Evolutionary conservation across 257 asterid genomes (phyloP), one percentile per base, ranked within the genome.

Genomic region (Nicotiana undulata): DNA sequence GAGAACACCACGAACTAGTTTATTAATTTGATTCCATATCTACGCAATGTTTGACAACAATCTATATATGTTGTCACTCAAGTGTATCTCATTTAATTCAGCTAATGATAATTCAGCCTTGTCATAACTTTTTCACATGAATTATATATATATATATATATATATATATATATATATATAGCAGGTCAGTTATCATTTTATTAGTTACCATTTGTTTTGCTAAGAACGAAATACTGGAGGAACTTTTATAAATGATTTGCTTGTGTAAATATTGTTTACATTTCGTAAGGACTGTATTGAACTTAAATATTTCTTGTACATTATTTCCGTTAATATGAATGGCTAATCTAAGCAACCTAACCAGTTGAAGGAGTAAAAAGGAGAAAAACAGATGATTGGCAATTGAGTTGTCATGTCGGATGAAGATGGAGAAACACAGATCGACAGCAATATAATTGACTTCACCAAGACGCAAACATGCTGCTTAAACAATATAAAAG

Each of bases 391-490:
- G 44, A 70, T 70, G 20, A 20, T 40, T 56, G 63, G 24, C 16
- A 15, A 68, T 44, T 22, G 59, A 70, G 77, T 74, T 24, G 24
- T 74, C 61, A 74, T 74, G 78, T 74, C 16, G 61, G 61, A 74
- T 49, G 72, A 60, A 34, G 81, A 77, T 77, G 74, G 81, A 77
- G 70, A 77, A 56, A 63, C 81, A 59, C 28, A 77, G 18, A 29
- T 29, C 32, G 32, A 61, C 72, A 59, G 40, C 81, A 32, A 29
- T 29, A 29, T 29, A 29, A 55, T 60, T 59, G 74, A 77, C 81
- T 77, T 59, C 56, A 44, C 6, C 58, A 59, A 37, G 81, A 59
- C 18, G 24, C 74, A 60, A 77, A 37, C 72, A 56, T 59, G 40
- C 44, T 20, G 20, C 29, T 34, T 20, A 56, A 68, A 11, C 10